phyloP scores from a whole-genome alignment of 2,329 filamentous ascomycete genomes.

The Sporothrix dimorphospora region DNA sequence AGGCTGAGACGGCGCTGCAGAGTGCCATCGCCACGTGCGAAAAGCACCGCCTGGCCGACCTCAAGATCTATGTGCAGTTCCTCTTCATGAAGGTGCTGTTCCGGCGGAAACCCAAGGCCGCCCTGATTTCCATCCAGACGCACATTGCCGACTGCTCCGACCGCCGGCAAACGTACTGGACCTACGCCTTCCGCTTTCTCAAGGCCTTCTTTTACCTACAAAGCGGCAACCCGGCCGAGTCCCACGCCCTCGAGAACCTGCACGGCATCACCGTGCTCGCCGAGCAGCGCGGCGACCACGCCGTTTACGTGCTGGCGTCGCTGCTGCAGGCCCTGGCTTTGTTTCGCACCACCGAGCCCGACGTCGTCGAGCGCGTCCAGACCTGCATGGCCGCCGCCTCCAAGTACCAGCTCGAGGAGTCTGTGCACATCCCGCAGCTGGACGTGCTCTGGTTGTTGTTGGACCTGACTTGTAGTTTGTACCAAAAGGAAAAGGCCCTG shows the following conservation, averaged over 20 bases:
- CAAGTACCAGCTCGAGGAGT: constrained; percentile 69
- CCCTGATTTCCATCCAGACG: constrained; percentile 70
- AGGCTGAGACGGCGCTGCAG: constrained; percentile 71
- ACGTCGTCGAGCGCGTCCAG: constrained; percentile 71
- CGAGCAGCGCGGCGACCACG: constrained; percentile 61
- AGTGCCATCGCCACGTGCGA: constrained; percentile 73
- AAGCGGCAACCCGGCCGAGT: constrained; percentile 62
- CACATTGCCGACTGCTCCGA: constrained; percentile 70
- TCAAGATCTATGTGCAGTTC: constrained; percentile 79
- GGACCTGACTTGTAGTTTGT: constrained; percentile 70
- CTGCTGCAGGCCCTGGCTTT: constrained; percentile 72
- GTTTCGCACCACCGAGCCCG: constrained; percentile 64
- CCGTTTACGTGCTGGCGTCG: constrained; percentile 66
- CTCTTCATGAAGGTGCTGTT: constrained; percentile 71
- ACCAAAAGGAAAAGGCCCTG: constrained; percentile 61
- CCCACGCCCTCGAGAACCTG: constrained; percentile 69
- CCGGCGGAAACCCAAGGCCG: constrained; percentile 71
- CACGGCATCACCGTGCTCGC: constrained; percentile 64
- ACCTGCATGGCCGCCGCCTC: constrained; percentile 73
- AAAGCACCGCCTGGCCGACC: constrained; percentile 63
- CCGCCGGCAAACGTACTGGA: constrained; percentile 71
- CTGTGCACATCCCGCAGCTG: constrained; percentile 67
- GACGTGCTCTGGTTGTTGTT: constrained; percentile 67
- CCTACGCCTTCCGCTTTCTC: constrained; percentile 75
- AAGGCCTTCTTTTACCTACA: constrained; percentile 71